A percentile compares a stretch with the other conserved stretches of the same genome.
phyloP scores from a whole-genome alignment of 129 eudicot species.

The Flaveria brownii region DNA sequence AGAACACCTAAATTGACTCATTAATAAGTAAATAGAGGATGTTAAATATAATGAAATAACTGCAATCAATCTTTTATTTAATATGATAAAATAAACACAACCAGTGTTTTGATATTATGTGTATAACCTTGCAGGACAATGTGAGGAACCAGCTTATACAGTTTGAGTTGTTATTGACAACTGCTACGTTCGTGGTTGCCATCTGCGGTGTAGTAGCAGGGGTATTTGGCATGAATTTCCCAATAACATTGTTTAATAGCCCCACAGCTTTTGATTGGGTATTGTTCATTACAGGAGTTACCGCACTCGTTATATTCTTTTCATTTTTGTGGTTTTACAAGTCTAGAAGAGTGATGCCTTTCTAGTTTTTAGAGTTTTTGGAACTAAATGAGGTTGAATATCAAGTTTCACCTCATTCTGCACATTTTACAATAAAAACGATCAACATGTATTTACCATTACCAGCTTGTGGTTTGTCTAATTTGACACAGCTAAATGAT shows the following conservation, averaged over 20 bases:
- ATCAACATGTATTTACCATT: background rate
- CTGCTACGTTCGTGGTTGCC: slow-evolving; percentile 95
- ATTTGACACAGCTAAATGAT: background rate
- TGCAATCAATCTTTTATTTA: background rate
- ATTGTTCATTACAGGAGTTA: slow-evolving; percentile 61
- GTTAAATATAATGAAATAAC: background rate
- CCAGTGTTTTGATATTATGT: background rate
- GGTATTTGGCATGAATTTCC: slow-evolving; percentile 92
- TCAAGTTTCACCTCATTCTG: background rate
- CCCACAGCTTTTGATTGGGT: slow-evolving; percentile 83
- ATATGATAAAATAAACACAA: background rate
- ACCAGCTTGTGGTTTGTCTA: slow-evolving; percentile 1
- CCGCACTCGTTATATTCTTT: slow-evolving; percentile 55
- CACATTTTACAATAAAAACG: background rate
- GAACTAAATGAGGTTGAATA: background rate
- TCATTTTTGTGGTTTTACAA: slow-evolving; percentile 76
- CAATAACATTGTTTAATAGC: slow-evolving; percentile 50
- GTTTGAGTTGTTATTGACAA: slow-evolving; percentile 80
- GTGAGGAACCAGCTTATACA: slow-evolving; percentile 95
- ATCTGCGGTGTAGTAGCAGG: slow-evolving; percentile 96
- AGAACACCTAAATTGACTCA: background rate
- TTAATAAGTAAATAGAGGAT: background rate
- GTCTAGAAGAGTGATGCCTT: slow-evolving; percentile 78
- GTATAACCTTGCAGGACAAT: slow-evolving; percentile 62
- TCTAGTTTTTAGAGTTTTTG: slow-evolving; percentile 36